Conservation (phyloP, 352 stramenopile species). For the Phytopythium delawarense region DNA sequence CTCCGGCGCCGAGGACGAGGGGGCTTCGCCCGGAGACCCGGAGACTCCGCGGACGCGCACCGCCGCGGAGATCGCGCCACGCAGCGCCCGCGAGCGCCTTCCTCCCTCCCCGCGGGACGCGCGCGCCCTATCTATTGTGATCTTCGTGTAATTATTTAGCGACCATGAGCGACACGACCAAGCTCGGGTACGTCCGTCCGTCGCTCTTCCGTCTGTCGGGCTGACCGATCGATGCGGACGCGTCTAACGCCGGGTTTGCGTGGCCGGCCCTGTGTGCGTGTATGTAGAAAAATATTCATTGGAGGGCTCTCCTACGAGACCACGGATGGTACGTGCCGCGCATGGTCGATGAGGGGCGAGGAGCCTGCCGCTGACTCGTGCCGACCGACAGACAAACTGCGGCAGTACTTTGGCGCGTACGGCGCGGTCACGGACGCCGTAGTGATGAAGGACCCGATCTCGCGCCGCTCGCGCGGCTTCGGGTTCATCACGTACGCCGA, state of each 20-base stretch:
- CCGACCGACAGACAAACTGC: slow-evolving; percentile 73
- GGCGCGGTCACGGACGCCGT: slow-evolving; percentile 89
- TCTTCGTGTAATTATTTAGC: slow-evolving; percentile 8
- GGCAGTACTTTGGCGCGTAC: slow-evolving; percentile 88
- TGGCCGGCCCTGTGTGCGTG: too few species aligned
- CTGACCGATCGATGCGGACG: neutral
- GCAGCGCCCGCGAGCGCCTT: too few species aligned
- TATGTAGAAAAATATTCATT: slow-evolving; percentile 88
- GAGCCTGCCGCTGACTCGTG: too few species aligned
- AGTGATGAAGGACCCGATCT: slow-evolving; percentile 93
- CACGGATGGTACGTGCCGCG: slow-evolving; percentile 59
- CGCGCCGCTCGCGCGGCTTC: slow-evolving; percentile 86
- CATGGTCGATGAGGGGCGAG: neutral
- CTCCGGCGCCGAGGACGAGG: too few species aligned
- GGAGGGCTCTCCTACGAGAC: slow-evolving; percentile 88
- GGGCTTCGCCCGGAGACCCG: too few species aligned
- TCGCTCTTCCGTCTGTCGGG: neutral
- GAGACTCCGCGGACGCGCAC: too few species aligned
- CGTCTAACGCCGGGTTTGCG: slow-evolving; percentile 4
- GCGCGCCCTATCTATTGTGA: slow-evolving; percentile 6
- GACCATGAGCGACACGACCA: slow-evolving; percentile 37
- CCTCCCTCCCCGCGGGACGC: neutral
- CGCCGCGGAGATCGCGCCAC: too few species aligned
- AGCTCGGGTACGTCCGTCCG: slow-evolving; percentile 31
- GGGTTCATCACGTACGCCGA: slow-evolving; percentile 94